phyloP scores from a whole-genome alignment of 148 eudicot species.

The Linanthus parryae region DNA sequence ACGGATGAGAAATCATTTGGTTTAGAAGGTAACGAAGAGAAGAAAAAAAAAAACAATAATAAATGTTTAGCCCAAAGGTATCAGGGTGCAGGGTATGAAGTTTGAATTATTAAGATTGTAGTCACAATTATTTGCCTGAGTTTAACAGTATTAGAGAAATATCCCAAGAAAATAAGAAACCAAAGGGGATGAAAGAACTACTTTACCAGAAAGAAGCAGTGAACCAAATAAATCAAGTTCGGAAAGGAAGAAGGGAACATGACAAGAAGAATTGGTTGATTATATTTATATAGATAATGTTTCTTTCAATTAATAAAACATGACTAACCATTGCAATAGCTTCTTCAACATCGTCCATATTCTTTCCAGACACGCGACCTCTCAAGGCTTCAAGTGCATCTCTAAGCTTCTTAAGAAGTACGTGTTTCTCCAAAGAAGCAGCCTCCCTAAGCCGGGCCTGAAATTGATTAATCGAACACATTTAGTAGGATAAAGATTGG shows the following conservation, averaged over 20 bases:
- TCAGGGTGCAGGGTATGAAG: too few relatives aligned
- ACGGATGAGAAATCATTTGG: too few relatives aligned
- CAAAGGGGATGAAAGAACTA: too few relatives aligned
- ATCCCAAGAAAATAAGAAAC: too few relatives aligned
- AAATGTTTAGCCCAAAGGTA: too few relatives aligned
- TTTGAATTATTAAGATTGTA: too few relatives aligned
- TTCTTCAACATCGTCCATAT: constrained; percentile 83
- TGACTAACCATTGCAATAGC: constrained; percentile 85
- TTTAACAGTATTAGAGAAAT: too few relatives aligned
- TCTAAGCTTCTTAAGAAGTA: constrained; percentile 84
- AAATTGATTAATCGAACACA: constrained; percentile 5
- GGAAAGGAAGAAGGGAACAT: not conserved
- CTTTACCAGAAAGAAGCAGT: not conserved
- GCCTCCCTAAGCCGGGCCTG: constrained; percentile 88
- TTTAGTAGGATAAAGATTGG: not conserved
- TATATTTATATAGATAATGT: not conserved
- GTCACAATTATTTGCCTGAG: too few relatives aligned
- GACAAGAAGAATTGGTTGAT: too few relatives aligned
- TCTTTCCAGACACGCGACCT: constrained; percentile 88
- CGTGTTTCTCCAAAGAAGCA: constrained; percentile 93
- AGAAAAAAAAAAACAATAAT: too few relatives aligned
- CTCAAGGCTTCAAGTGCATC: constrained; percentile 88
- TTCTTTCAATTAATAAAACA: not conserved
- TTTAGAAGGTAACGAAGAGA: too few relatives aligned
- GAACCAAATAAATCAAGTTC: not conserved